Conservation (phyloP, 495 filamentous ascomycete genomes). For the Lasiosphaeriaceae sp. region DNA sequence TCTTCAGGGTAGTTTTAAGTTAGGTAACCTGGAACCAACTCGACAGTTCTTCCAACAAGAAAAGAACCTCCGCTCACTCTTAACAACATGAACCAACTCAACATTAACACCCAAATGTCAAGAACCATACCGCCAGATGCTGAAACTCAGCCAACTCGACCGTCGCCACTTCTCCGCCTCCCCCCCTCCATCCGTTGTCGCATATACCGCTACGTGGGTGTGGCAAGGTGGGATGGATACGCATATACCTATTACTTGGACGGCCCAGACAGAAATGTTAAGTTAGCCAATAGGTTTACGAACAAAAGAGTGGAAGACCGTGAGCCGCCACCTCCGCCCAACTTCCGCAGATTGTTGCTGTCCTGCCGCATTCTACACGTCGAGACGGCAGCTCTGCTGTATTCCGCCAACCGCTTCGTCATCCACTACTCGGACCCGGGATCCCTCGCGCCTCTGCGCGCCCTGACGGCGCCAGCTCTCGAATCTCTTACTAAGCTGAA, state of each 20-base stretch:
- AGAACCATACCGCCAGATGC: no score
- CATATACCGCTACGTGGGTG: slow-evolving; percentile 3
- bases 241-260: slow-evolving; percentile 8
- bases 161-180: no score
- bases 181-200: background rate
- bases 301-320: background rate
- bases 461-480: slow-evolving; percentile 3
- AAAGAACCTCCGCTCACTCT: no score
- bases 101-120: no score
- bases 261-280: no score
- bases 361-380: slow-evolving; percentile 8
- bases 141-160: no score
- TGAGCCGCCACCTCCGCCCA: slow-evolving; percentile 6
- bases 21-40: no score
- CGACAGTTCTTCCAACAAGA: no score
- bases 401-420: slow-evolving; percentile 13
- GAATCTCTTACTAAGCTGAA: slow-evolving; percentile 11
- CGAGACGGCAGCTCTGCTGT: slow-evolving; percentile 7
- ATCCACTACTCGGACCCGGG: slow-evolving; percentile 1
- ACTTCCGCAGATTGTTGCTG: slow-evolving; percentile 8
- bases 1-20: no score
- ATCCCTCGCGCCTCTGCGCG: slow-evolving; percentile 5
- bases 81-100: no score
- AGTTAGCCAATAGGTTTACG: no score
- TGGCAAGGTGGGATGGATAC: slow-evolving; percentile 5